phyloP scores from a whole-genome alignment of 164 flowering plant species.

The Stephania japonica region DNA sequence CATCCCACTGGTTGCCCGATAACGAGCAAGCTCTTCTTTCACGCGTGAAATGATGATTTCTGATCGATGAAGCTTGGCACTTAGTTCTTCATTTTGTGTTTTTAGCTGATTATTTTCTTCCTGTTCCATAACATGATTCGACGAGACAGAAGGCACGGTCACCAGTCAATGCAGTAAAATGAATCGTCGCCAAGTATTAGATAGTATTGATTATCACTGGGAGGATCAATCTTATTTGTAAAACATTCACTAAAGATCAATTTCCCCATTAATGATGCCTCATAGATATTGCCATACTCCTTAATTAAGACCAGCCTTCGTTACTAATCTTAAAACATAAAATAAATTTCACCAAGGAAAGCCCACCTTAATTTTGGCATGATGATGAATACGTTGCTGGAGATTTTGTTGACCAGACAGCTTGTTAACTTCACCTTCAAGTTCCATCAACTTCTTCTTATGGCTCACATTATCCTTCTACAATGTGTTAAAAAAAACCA shows the following conservation, averaged over 20 bases:
- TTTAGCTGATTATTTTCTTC: constrained; percentile 81
- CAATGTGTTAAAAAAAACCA: constrained; percentile 3
- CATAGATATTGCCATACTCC: not conserved
- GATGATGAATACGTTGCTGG: constrained; percentile 93
- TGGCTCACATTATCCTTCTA: constrained; percentile 61
- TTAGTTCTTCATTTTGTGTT: constrained; percentile 65
- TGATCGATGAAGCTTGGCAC: constrained; percentile 43
- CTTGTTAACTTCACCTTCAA: constrained; percentile 73
- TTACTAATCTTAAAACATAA: not conserved
- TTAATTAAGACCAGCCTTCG: not conserved
- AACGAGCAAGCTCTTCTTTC: constrained; percentile 64
- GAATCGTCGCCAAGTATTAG: not conserved
- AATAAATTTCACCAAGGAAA: not conserved
- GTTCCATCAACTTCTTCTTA: constrained; percentile 58
- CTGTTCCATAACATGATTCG: constrained; percentile 33
- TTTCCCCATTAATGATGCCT: not conserved
- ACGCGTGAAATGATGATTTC: constrained; percentile 56
- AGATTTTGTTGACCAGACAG: constrained; percentile 93
- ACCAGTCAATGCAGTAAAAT: not conserved
- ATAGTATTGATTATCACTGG: not conserved
- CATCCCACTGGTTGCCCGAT: constrained; percentile 52
- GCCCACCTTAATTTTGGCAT: constrained; percentile 90
- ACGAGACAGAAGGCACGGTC: not conserved
- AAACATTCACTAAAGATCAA: not conserved
- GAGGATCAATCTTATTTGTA: not conserved